These are phyloP conservation scores for Tetragonia tetragonoides DNA, from an alignment of 148 eudicot species.

Conservation along the genomic window DNA sequence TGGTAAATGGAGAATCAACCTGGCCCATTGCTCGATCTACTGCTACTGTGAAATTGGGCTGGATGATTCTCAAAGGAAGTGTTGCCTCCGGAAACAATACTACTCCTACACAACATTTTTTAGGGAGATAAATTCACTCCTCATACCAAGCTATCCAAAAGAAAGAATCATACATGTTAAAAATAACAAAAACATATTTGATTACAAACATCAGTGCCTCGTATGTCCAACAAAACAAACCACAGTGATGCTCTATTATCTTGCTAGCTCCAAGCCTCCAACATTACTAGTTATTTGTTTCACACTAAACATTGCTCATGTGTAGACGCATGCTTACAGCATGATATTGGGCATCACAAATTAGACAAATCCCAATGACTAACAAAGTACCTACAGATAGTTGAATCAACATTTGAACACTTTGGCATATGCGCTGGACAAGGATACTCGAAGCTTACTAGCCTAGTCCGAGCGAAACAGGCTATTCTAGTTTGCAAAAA, in stretches of 20 bases:
- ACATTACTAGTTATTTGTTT: neutral
- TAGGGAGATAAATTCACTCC: neutral
- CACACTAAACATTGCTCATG: neutral
- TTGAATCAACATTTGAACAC: neutral
- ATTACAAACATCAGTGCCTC: neutral
- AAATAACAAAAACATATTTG: conserved; percentile 1
- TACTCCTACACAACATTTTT: conserved; percentile 47
- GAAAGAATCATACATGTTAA: neutral
- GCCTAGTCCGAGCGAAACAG: neutral
- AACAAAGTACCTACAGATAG: neutral
- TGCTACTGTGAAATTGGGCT: conserved; percentile 62
- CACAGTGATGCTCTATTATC: neutral
- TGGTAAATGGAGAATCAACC: conserved; percentile 58
- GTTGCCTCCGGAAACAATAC: conserved; percentile 93
- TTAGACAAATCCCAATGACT: neutral
- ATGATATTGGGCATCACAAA: neutral
- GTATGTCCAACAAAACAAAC: neutral
- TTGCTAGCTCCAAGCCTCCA: neutral
- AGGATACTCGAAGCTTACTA: neutral
- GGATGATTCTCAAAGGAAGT: conserved; percentile 84
- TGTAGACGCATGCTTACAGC: neutral
- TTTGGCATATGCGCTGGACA: neutral
- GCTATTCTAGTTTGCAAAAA: neutral
- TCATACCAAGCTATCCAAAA: neutral
- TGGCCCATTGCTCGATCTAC: conserved; percentile 79